Conservation (phyloP, 2,329 filamentous ascomycete genomes). For the Aureobasidium subglaciale region DNA sequence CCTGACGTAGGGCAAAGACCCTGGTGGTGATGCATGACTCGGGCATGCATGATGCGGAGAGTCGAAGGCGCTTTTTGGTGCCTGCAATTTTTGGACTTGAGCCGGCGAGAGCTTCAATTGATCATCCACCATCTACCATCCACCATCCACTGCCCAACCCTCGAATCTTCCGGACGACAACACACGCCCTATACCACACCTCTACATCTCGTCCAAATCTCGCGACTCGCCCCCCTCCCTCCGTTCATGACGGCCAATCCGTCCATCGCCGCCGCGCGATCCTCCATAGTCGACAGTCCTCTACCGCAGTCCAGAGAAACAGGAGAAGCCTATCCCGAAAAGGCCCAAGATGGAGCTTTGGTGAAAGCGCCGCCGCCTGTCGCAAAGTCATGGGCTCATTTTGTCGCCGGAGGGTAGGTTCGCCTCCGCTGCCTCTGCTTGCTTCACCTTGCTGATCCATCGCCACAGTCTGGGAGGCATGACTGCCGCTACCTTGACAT, state of each 20-base stretch:
- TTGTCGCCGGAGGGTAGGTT: conserved; percentile 76
- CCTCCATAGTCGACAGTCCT: conserved; percentile 12
- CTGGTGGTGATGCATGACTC: conserved; percentile 11
- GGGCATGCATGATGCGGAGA: not conserved
- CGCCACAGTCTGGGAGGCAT: conserved; percentile 69
- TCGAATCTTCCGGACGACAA: too few species aligned
- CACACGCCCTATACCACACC: not conserved
- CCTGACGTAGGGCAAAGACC: not conserved
- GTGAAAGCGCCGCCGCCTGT: conserved; percentile 37
- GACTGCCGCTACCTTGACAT: conserved; percentile 86
- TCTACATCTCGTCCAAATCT: not conserved
- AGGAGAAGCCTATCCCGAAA: conserved; percentile 48
- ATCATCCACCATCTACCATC: not conserved
- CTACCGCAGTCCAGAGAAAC: conserved; percentile 53
- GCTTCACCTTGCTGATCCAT: conserved; percentile 5
- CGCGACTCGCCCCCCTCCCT: not conserved
- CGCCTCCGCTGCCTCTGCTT: not conserved
- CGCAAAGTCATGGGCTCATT: conserved; percentile 80
- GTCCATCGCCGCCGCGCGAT: conserved; percentile 9
- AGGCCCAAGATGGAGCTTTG: conserved; percentile 32
- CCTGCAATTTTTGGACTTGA: not conserved
- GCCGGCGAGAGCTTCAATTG: too few species aligned
- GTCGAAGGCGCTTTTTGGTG: not conserved
- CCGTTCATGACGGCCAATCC: conserved; percentile 17
- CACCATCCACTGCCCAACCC: not conserved